phyloP scores from a whole-genome alignment of 805 yeast genomes.

The Myxozyma vanderwaltii region DNA sequence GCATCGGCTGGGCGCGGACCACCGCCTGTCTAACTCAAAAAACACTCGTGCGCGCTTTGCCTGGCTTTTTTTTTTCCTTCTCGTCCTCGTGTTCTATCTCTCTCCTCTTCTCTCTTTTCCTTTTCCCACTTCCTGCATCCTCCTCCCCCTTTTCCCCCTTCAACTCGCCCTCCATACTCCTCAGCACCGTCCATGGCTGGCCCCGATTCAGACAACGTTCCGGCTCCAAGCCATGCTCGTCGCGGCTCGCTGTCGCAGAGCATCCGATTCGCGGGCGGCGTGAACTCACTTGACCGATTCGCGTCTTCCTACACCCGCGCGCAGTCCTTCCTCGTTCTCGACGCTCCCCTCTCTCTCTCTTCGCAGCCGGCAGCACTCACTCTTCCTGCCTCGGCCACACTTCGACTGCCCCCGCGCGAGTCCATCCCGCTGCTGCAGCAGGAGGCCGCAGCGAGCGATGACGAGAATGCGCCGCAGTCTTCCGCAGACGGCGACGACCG shows the following conservation, averaged over 20 bases:
- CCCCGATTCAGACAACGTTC: not conserved
- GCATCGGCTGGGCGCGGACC: conserved; percentile 2
- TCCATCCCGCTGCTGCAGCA: conserved; percentile 59
- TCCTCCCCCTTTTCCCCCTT: too few species aligned
- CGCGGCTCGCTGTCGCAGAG: conserved; percentile 24
- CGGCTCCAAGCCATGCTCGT: conserved; percentile 3
- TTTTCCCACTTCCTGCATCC: not conserved
- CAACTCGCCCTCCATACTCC: too few species aligned
- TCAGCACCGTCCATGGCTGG: too few species aligned
- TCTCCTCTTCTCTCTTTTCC: not conserved
- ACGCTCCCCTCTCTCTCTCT: conserved; percentile 55
- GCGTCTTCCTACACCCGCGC: conserved; percentile 81
- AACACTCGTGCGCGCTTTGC: not conserved
- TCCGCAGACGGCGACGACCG: conserved; percentile 1
- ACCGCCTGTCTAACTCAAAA: too few species aligned
- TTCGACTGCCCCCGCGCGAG: conserved; percentile 11
- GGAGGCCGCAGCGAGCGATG: not conserved
- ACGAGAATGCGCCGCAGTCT: not conserved
- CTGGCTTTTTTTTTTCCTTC: not conserved
- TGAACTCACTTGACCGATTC: conserved; percentile 72
- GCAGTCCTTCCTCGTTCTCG: conserved; percentile 66
- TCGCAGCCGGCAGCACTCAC: conserved; percentile 50
- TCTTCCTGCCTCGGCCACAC: not conserved
- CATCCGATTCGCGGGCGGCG: conserved; percentile 44
- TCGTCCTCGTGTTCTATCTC: not conserved